These are phyloP conservation scores for Colletotrichum spinosum DNA, from an alignment of 2,329 filamentous ascomycete species.

Conservation along the genomic window DNA sequence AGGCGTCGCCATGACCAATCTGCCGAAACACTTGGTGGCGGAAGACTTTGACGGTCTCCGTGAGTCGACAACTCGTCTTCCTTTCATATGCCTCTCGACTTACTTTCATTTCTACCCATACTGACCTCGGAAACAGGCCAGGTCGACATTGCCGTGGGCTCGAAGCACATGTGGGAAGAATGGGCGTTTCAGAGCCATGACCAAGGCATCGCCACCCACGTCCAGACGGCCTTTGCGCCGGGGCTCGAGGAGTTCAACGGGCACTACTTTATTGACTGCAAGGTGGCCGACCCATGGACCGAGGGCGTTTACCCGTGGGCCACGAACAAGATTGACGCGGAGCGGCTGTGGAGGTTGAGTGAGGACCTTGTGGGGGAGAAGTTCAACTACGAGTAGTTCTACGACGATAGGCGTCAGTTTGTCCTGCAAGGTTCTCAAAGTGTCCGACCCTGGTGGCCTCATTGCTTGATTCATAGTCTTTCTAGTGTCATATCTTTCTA, in stretches of 20 bases:
- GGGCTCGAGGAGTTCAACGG: conserved; percentile 40
- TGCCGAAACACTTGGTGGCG: conserved; percentile 35
- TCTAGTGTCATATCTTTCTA: background rate
- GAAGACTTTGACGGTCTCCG: conserved; percentile 11
- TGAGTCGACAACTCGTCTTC: background rate
- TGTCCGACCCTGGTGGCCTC: background rate
- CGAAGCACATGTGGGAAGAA: conserved; percentile 36
- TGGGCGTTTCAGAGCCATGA: conserved; percentile 42
- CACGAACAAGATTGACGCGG: conserved; percentile 43
- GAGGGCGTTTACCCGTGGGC: conserved; percentile 45
- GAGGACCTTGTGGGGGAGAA: conserved; percentile 48
- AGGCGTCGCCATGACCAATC: conserved; percentile 43
- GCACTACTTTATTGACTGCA: conserved; percentile 44
- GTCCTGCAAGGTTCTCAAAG: background rate
- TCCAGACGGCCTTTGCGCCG: conserved; percentile 48
- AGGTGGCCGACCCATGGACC: conserved; percentile 41
- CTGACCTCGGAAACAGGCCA: conserved; percentile 8
- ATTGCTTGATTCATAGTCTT: background rate
- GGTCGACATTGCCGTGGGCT: conserved; percentile 21
- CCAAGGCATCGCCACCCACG: conserved; percentile 46
- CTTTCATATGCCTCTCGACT: too few species aligned
- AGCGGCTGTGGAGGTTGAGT: conserved; percentile 48
- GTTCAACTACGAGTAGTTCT: conserved; percentile 41
- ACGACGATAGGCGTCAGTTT: background rate
- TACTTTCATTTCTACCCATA: too few species aligned